Evolutionary conservation across 352 stramenopile genomes (phyloP).

Genomic region (Phytophthora aleatoria): DNA sequence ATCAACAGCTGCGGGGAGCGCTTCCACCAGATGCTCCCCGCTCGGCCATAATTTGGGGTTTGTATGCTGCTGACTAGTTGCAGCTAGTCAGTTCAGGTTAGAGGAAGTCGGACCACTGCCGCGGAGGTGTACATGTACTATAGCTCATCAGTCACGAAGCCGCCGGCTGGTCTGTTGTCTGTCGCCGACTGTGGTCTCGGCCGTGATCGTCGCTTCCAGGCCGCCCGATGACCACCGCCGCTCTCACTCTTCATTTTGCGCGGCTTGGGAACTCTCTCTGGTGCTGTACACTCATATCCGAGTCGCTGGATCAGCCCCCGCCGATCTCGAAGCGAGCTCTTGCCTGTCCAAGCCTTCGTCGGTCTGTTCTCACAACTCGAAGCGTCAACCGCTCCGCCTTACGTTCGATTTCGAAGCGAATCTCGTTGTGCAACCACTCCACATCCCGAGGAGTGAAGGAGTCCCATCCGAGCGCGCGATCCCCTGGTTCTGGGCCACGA

Average conservation of each 20-base stretch:
- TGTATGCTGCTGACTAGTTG: constrained; percentile 38
- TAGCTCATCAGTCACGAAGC: constrained; percentile 26
- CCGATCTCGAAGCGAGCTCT: constrained; percentile 27
- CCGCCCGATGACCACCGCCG: background rate
- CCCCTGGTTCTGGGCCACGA: constrained; percentile 31
- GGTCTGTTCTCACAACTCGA: constrained; percentile 23
- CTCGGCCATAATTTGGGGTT: constrained; percentile 10
- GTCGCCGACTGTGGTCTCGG: background rate
- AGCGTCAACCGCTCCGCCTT: background rate
- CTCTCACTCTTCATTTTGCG: constrained; percentile 41
- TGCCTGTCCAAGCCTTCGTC: constrained; percentile 19
- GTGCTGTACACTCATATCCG: constrained; percentile 4
- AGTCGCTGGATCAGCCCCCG: constrained; percentile 9
- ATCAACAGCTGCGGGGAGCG: constrained; percentile 32
- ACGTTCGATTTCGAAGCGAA: constrained; percentile 35
- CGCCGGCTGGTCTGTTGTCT: constrained; percentile 16
- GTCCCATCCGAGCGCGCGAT: constrained; percentile 31
- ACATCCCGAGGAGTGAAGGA: constrained; percentile 31
- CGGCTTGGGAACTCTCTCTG: background rate
- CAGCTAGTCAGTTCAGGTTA: constrained; percentile 34
- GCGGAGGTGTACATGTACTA: background rate
- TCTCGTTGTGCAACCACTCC: constrained; percentile 29
- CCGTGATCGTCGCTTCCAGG: constrained; percentile 4
- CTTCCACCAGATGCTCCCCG: constrained; percentile 31
- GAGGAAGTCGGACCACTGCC: constrained; percentile 33